phyloP scores from a whole-genome alignment of 495 filamentous ascomycete species.

The Penicillium flavigenum region DNA sequence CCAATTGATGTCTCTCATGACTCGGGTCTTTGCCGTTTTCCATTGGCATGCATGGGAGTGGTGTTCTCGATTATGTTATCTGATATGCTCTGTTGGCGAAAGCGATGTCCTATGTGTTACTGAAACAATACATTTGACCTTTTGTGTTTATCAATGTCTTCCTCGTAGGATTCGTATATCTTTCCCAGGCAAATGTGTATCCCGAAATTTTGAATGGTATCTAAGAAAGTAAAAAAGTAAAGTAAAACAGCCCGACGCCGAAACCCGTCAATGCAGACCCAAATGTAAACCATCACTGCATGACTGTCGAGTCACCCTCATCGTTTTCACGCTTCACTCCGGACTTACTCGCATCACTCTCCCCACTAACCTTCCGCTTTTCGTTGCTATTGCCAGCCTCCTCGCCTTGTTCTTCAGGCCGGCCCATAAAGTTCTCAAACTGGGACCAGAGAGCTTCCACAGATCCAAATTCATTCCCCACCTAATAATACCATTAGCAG shows the following conservation, averaged over 20 bases:
- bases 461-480: slow-evolving; percentile 95
- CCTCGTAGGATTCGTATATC: not conserved
- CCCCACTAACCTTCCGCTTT: slow-evolving; percentile 34
- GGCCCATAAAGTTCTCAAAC: slow-evolving; percentile 95
- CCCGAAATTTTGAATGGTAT: slow-evolving; percentile 20
- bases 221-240: slow-evolving; percentile 8
- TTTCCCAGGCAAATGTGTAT: not conserved
- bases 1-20: slow-evolving; percentile 39
- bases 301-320: slow-evolving; percentile 18
- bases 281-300: slow-evolving; percentile 13
- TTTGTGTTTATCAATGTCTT: slow-evolving; percentile 15
- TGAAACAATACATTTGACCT: slow-evolving; percentile 27
- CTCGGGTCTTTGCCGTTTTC: slow-evolving; percentile 35
- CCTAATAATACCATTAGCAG: slow-evolving; percentile 43
- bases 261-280: slow-evolving; percentile 2
- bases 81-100: slow-evolving; percentile 38
- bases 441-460: slow-evolving; percentile 96
- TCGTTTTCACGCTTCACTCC: slow-evolving; percentile 19
- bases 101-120: slow-evolving; percentile 35
- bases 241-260: not conserved
- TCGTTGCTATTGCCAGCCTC: slow-evolving; percentile 23
- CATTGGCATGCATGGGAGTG: slow-evolving; percentile 47
- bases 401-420: slow-evolving; percentile 55
- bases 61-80: slow-evolving; percentile 41
- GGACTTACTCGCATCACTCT: slow-evolving; percentile 23